These are phyloP conservation scores for Pouteria glomerata DNA, from an alignment of 148 eudicot species.

Conservation along the genomic window DNA sequence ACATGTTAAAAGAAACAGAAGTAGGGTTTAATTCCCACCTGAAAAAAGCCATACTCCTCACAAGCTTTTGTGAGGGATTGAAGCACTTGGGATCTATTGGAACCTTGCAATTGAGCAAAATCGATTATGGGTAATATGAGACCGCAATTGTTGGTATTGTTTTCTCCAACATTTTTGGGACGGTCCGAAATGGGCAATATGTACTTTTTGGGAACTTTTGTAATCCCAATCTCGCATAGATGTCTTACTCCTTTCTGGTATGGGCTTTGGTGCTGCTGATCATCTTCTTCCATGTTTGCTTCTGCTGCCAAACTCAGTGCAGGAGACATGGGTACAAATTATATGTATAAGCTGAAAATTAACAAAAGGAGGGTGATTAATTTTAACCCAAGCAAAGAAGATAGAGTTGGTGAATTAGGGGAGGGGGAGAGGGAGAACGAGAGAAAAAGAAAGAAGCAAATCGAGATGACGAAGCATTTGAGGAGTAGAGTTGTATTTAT, in stretches of 20 bases:
- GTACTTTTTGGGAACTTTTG: conserved; percentile 60
- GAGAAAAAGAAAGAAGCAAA: too few species aligned
- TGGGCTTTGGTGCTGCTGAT: background rate
- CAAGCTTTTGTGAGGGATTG: conserved; percentile 50
- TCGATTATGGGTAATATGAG: conserved; percentile 37
- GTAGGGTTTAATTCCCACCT: conserved; percentile 31
- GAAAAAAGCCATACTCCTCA: conserved; percentile 76
- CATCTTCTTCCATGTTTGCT: conserved; percentile 4
- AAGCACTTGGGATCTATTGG: conserved; percentile 42
- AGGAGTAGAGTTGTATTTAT: background rate
- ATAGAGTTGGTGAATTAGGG: too few species aligned
- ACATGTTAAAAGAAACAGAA: background rate
- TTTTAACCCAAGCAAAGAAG: too few species aligned
- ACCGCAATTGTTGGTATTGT: background rate
- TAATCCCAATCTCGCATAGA: conserved; percentile 55
- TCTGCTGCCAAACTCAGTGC: conserved; percentile 1
- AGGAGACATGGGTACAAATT: conserved; percentile 2
- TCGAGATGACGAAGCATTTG: background rate
- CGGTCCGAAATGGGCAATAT: conserved; percentile 60
- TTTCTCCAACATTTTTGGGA: conserved; percentile 27
- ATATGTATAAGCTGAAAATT: background rate
- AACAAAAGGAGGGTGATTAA: too few species aligned
- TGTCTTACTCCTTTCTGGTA: conserved; percentile 74
- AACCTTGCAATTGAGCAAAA: conserved; percentile 50
- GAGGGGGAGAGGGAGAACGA: background rate